Evolutionary conservation across 139 green algal genomes (phyloP).

Genomic region (Zygnema cylindricum): DNA sequence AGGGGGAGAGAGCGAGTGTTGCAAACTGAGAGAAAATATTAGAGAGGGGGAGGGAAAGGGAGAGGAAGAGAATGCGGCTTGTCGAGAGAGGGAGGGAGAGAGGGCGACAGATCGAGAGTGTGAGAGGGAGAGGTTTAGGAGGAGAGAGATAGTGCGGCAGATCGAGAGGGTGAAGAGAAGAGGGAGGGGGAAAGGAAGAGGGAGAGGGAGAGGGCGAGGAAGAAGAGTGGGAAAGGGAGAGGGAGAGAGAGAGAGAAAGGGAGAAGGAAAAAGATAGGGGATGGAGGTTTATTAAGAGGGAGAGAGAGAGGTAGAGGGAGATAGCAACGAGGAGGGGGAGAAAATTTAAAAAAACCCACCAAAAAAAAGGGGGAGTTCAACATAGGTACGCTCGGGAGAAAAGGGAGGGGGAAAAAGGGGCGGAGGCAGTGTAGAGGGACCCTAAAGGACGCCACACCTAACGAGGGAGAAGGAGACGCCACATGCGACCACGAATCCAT

Average conservation of each 20-base stretch:
- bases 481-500: too few species aligned
- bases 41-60: neutral
- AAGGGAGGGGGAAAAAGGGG: neutral
- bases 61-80: neutral
- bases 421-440: too few species aligned
- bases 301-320: neutral
- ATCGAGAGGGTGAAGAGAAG: conserved; percentile 5
- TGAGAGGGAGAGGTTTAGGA: too few species aligned
- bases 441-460: too few species aligned
- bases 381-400: neutral
- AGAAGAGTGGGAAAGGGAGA: neutral
- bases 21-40: neutral
- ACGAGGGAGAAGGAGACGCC: too few species aligned
- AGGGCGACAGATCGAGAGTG: too few species aligned
- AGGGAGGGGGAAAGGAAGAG: conserved; percentile 17
- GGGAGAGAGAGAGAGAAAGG: neutral
- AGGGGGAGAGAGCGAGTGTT: neutral
- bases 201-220: neutral
- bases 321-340: neutral
- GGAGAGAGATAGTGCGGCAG: too few species aligned
- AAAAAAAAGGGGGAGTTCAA: neutral
- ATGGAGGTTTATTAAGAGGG: neutral
- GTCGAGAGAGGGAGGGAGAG: too few species aligned
- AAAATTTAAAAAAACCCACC: neutral
- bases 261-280: neutral